Conservation (phyloP, 2,329 filamentous ascomycete genomes). For the Colletotrichum shisoi region DNA sequence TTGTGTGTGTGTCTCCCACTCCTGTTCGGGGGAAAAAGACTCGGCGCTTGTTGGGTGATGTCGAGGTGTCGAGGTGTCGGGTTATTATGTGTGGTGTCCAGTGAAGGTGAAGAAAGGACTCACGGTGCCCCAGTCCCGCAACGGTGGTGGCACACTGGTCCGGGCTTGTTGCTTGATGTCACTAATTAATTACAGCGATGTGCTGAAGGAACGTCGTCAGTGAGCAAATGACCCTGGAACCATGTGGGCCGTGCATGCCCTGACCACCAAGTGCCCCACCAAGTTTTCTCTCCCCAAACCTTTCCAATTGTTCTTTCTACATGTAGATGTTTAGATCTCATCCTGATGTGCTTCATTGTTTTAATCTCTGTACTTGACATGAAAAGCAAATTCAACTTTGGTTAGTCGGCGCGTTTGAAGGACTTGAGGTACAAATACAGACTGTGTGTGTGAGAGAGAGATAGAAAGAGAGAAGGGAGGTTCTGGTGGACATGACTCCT, state of each 20-base stretch:
- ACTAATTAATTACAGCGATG: slow-evolving; percentile 27
- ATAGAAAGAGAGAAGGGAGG: no score
- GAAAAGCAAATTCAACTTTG: no score
- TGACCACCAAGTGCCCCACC: slow-evolving; percentile 2
- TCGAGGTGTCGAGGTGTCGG: slow-evolving; percentile 14
- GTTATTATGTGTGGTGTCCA: slow-evolving; percentile 9
- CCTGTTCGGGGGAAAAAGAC: slow-evolving; percentile 3
- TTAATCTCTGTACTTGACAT: no score
- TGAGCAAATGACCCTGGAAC: slow-evolving; percentile 1
- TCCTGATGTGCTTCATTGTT: no score
- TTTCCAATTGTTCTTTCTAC: background rate
- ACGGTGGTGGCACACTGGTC: background rate
- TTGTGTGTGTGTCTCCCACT: background rate
- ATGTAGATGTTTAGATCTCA: no score
- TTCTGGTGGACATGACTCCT: no score
- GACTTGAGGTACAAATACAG: no score
- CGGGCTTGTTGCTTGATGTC: slow-evolving; percentile 25
- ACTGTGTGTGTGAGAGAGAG: no score
- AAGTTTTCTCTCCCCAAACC: slow-evolving; percentile 2
- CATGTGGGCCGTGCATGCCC: slow-evolving; percentile 20
- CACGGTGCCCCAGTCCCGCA: slow-evolving; percentile 29
- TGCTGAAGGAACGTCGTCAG: slow-evolving; percentile 10
- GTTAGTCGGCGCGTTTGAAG: no score
- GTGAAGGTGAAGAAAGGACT: slow-evolving; percentile 7
- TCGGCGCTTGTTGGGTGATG: slow-evolving; percentile 30